Base-by-base conservation (phyloP, 306 rosid genomes). In the Prinsepia uniflora region DNA sequence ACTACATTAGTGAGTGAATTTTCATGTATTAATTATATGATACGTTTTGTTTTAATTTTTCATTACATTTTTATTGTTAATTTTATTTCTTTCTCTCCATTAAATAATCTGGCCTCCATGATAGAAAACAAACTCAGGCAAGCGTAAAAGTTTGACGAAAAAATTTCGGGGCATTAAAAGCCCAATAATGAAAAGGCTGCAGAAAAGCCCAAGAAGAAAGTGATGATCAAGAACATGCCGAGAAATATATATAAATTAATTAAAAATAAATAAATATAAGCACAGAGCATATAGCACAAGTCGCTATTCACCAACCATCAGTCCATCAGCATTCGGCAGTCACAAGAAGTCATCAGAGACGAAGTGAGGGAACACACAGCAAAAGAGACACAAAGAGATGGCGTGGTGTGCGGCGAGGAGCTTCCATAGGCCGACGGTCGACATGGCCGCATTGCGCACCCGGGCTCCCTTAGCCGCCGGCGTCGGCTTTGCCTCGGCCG, bases 331-430 rank as follows among this genome's bases (percentile, higher is more conserved):
- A 7, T 52, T 48, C 24, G 5, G 15, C 49, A 19, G 10, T 42
- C 8, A 5, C 15, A 52, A 48, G 14, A 15, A 19, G 62, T 53
- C 50, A 8, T 2, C 49, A 34, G 73, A 59, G 22, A 61, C 47
- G 4, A 36, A 59, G 55, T 49, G 7, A 53, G 58, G 19, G 24
- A 10, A 18, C 48, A 39, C 14, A 41, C 24, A 65, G 62, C 47
- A 43, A 52, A 52, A 13, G 75, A 63, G 83, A 22, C 4, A 36
- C 36, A 71, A 53, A 57, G 78, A 72, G 17, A 92, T 93, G 98
- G 94, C 92, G 20, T 90, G 91, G 90, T 84, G 69, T 76, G 92
- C 89, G 55, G 85, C 88, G 9, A 81, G 84, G 79, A 74, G 80
- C 56, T 77, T 88, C 71, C 72, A 86, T 45, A 15, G 81, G 66